Conservation (phyloP, 1,284 basidiomycete species). For the Ceratobasidium sp. region DNA sequence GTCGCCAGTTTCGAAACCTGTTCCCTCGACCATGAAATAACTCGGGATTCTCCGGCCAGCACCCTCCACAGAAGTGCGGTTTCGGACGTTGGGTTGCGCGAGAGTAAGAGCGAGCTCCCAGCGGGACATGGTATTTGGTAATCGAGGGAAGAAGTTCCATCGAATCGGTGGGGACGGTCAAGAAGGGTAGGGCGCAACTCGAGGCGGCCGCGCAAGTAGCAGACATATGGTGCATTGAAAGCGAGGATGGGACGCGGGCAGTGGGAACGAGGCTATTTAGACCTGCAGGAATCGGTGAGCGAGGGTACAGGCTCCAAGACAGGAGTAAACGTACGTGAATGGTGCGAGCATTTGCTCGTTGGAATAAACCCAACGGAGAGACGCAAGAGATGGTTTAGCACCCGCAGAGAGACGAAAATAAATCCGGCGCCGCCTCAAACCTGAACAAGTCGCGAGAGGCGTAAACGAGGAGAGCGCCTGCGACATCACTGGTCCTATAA, state of each 20-base stretch:
- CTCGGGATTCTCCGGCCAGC: conserved; percentile 3
- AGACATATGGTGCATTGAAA: background rate
- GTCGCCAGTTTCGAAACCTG: conserved; percentile 15
- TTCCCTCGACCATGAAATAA: background rate
- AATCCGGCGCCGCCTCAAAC: too few species aligned
- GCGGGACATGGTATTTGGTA: background rate
- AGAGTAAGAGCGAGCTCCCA: background rate
- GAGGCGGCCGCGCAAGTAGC: conserved; percentile 8
- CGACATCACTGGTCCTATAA: too few species aligned
- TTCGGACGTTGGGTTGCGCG: background rate
- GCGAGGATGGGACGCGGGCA: background rate
- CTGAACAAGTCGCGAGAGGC: too few species aligned
- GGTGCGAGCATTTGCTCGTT: conserved; percentile 2
- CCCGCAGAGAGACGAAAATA: too few species aligned
- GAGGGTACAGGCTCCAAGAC: background rate
- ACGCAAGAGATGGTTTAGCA: too few species aligned
- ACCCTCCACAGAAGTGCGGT: conserved; percentile 12
- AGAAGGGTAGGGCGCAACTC: conserved; percentile 21
- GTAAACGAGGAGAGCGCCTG: too few species aligned
- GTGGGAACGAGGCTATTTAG: background rate
- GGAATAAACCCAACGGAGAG: background rate
- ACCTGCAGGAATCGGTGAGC: background rate
- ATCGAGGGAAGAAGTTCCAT: conserved; percentile 14
- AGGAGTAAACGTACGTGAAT: background rate
- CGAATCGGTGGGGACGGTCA: background rate